Evolutionary conservation across 1,284 basidiomycete species (phyloP).

Genomic region (Ganoderma leucocontextum): DNA sequence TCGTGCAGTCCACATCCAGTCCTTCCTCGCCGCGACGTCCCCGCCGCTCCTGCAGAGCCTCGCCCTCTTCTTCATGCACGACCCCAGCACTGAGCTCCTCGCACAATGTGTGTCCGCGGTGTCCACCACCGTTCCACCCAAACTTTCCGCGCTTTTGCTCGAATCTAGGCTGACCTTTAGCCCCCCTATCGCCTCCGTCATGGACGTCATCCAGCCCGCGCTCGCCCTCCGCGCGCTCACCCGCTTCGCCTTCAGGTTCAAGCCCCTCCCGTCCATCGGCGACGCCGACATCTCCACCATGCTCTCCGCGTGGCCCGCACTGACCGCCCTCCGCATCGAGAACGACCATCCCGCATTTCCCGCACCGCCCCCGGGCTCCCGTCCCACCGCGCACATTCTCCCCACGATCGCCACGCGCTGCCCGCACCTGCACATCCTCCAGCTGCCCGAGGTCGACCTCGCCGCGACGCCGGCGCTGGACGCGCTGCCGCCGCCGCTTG

Average conservation of each 20-base stretch:
- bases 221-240: conserved; percentile 1
- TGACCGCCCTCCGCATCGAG: neutral
- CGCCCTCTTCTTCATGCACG: neutral
- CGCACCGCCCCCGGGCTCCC: neutral
- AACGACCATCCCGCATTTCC: neutral
- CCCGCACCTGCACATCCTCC: neutral
- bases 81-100: neutral
- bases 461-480: neutral
- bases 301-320: neutral
- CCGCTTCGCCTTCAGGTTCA: neutral
- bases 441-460: neutral
- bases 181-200: neutral
- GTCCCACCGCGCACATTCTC: neutral
- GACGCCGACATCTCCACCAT: neutral
- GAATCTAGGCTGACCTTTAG: neutral
- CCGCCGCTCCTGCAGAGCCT: neutral
- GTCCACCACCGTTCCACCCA: neutral
- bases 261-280: neutral
- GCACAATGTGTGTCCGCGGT: neutral
- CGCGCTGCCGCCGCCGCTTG: neutral
- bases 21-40: neutral
- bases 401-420: neutral
- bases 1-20: neutral
- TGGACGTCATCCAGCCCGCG: conserved; percentile 5
- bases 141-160: neutral